phyloP scores from a whole-genome alignment of 1,284 basidiomycete species.

The Ganoderma leucocontextum region DNA sequence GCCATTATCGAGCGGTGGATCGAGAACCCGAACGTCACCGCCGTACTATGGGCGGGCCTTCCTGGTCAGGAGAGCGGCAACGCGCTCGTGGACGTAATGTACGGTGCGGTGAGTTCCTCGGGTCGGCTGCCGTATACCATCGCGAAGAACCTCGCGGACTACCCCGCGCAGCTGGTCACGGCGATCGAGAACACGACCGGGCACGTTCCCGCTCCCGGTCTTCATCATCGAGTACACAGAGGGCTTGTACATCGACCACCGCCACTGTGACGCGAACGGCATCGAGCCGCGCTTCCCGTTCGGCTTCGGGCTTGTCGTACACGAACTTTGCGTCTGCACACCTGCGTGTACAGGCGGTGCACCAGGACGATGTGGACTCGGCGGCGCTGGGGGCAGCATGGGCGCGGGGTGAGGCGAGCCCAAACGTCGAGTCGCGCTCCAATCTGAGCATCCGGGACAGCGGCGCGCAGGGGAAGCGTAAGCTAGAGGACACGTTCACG shows the following conservation, averaged over 20 bases:
- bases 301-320: constrained; percentile 88
- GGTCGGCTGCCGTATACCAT: constrained; percentile 86
- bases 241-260: constrained; percentile 78
- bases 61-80: constrained; percentile 85
- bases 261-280: constrained; percentile 73
- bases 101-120: constrained; percentile 76
- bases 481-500: constrained; percentile 53
- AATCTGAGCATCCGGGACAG: constrained; percentile 58
- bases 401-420: constrained; percentile 59
- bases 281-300: constrained; percentile 78
- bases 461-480: constrained; percentile 58
- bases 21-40: constrained; percentile 80
- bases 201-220: too few species aligned
- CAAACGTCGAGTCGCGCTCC: constrained; percentile 52
- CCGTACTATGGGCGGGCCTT: constrained; percentile 71
- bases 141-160: constrained; percentile 73
- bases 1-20: constrained; percentile 82
- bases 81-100: constrained; percentile 76
- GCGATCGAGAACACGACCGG: constrained; percentile 42
- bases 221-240: constrained; percentile 72
- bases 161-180: constrained; percentile 65
- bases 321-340: constrained; percentile 77
- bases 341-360: constrained; percentile 54
- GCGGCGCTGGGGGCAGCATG: constrained; percentile 55
- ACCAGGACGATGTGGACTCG: constrained; percentile 44